Evolutionary conservation across 148 eudicot species (phyloP), one percentile per base, ranked within the genome.

Genomic region (Tetragonia tetragonoides): DNA sequence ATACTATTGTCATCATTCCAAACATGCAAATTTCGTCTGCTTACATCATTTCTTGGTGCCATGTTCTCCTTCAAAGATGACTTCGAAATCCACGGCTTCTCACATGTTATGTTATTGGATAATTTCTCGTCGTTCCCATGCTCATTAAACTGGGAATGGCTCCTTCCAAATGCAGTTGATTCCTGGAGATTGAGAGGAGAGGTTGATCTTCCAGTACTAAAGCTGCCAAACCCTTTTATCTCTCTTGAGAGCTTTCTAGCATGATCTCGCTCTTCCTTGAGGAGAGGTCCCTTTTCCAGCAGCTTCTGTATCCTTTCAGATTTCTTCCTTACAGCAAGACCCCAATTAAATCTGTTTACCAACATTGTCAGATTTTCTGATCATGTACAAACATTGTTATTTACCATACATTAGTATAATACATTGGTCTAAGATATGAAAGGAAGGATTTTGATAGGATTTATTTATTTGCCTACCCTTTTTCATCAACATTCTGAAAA

Each of bases 221-320:
- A 95, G 86, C 97, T 95, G 3, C 99, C 99, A 65, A 95, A 95
- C 21, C 99, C 99, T 88, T 91, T 75, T 51, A 95, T 95, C 41
- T 88, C 99, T 82, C 94, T 89, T 11, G 88, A 84, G 37, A 93
- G 66, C 44, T 89, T 91, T 77, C 99, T 78, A 14, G 96, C 97
- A 70, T 86, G 82, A 47, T 86, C 78, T 66, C 97, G 85, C 69
- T 95, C 99, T 89, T 93, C 94, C 81, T 91, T 91, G 3, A 88
- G 81, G 66, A 90, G 83, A 70, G 85, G 82, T 46, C 89, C 86
- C 24, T 89, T 86, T 64, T 95, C 93, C 0, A 95, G 90, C 79
- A 95, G 79, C 77, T 89, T 88, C 68, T 87, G 67, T 75, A 88
- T 63, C 78, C 85, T 91, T 81, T 91, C 97, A 20, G 91, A 87